A percentile compares a stretch with the other conserved stretches of the same genome.
Evolutionary conservation across 1,284 basidiomycete species (phyloP).

Genomic region (Agaricales sp.): DNA sequence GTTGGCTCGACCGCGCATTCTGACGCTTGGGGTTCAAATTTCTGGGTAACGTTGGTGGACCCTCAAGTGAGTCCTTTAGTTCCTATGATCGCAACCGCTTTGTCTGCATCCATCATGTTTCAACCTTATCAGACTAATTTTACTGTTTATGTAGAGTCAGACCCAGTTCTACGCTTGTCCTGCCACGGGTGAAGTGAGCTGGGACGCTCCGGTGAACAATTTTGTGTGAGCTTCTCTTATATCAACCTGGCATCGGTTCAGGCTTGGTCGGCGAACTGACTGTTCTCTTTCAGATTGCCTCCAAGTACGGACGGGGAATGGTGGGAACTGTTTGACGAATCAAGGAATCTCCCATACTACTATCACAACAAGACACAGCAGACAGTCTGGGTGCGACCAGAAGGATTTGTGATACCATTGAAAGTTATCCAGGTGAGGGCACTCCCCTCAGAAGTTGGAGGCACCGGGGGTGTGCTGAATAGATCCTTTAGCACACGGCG

Average conservation of each 20-base stretch:
- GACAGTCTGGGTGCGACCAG: slow-evolving; percentile 84
- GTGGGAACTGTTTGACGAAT: slow-evolving; percentile 87
- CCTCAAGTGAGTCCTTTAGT: slow-evolving; percentile 59
- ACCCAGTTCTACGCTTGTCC: slow-evolving; percentile 89
- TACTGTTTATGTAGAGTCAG: slow-evolving; percentile 42
- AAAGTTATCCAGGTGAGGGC: slow-evolving; percentile 68
- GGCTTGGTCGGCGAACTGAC: slow-evolving; percentile 10
- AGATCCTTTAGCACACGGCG: slow-evolving; percentile 1
- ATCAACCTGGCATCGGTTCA: slow-evolving; percentile 8
- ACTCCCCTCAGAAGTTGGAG: too few relatives aligned
- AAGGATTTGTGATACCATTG: slow-evolving; percentile 83
- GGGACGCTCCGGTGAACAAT: slow-evolving; percentile 85
- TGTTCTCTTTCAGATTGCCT: slow-evolving; percentile 48
- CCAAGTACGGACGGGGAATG: slow-evolving; percentile 82
- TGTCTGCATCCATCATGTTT: slow-evolving; percentile 4
- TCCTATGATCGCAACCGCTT: slow-evolving; percentile 6
- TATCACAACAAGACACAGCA: slow-evolving; percentile 84
- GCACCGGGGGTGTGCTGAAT: too few relatives aligned
- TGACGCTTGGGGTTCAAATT: neutral
- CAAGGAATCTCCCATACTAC: slow-evolving; percentile 78
- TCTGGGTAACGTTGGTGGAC: slow-evolving; percentile 60
- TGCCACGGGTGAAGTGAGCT: slow-evolving; percentile 83
- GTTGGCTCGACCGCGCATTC: neutral
- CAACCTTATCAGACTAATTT: slow-evolving; percentile 7
- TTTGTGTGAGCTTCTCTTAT: slow-evolving; percentile 56